phyloP scores from a whole-genome alignment of 2,329 filamentous ascomycete species.

The Pseudofabraea citricarpa region DNA sequence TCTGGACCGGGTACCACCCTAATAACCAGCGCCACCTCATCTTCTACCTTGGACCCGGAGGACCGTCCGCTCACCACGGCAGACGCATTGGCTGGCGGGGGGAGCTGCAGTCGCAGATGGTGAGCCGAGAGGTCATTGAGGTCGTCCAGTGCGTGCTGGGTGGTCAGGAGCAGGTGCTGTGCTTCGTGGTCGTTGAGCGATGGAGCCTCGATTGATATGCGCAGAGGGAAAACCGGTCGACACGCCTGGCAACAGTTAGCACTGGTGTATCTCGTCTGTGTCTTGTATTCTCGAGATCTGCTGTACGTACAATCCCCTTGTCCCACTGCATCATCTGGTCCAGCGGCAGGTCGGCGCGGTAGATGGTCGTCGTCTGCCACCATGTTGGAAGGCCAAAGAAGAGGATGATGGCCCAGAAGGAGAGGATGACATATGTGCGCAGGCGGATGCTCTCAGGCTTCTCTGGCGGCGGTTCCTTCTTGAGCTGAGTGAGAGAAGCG shows the following conservation, averaged over 20 bases:
- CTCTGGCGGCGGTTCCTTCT: slow-evolving; percentile 64
- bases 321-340: slow-evolving; percentile 88
- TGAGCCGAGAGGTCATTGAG: slow-evolving; percentile 83
- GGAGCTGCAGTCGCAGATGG: slow-evolving; percentile 68
- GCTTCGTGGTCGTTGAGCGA: slow-evolving; percentile 62
- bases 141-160: slow-evolving; percentile 81
- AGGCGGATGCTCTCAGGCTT: slow-evolving; percentile 62
- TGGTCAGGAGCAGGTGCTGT: slow-evolving; percentile 69
- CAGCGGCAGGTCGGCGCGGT: slow-evolving; percentile 78
- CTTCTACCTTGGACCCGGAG: slow-evolving; percentile 31
- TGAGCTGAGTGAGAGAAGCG: too few relatives aligned
- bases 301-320: slow-evolving; percentile 80
- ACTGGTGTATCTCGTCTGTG: background rate
- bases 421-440: slow-evolving; percentile 71
- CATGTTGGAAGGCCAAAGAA: slow-evolving; percentile 86
- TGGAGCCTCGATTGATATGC: slow-evolving; percentile 71
- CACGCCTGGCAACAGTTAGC: slow-evolving; percentile 58
- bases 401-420: slow-evolving; percentile 86
- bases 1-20: slow-evolving; percentile 61
- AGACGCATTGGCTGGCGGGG: slow-evolving; percentile 31
- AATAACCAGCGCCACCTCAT: slow-evolving; percentile 62
- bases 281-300: slow-evolving; percentile 1
- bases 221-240: slow-evolving; percentile 80
- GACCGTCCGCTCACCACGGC: slow-evolving; percentile 27
- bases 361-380: slow-evolving; percentile 92